phyloP scores from a whole-genome alignment of 345 rosid genomes.

The Nephelium lappaceum region DNA sequence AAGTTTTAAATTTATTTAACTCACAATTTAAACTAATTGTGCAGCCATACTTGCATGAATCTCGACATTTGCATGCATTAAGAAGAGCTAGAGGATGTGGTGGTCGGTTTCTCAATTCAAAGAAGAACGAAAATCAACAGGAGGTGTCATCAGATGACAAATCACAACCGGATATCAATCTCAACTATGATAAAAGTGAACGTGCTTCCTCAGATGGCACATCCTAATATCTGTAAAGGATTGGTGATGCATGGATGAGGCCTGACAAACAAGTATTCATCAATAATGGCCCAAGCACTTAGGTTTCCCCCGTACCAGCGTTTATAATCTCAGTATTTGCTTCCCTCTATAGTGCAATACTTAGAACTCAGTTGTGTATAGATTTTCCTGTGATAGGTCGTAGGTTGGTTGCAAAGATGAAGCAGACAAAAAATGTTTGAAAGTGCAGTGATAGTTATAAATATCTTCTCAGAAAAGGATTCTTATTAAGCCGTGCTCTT shows the following conservation, averaged over 20 bases:
- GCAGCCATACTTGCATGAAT: conserved; percentile 98
- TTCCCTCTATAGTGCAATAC: neutral
- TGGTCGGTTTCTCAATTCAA: conserved; percentile 86
- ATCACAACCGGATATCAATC: conserved; percentile 65
- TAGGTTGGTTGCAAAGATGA: conserved; percentile 13
- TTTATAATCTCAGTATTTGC: conserved; percentile 3
- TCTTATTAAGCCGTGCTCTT: neutral
- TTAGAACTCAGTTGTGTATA: conserved; percentile 14
- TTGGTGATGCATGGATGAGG: neutral
- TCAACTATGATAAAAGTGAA: conserved; percentile 54
- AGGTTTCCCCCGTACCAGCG: conserved; percentile 10
- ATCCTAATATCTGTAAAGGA: conserved; percentile 36
- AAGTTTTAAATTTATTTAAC: conserved; percentile 7
- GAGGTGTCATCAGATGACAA: conserved; percentile 52
- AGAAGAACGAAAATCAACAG: conserved; percentile 60
- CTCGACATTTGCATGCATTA: conserved; percentile 93
- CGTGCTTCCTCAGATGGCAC: conserved; percentile 46
- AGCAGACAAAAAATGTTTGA: neutral
- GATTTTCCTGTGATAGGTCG: conserved; percentile 10
- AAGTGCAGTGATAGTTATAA: conserved; percentile 2
- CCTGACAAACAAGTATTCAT: neutral
- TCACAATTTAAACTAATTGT: conserved; percentile 14
- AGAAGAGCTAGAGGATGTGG: conserved; percentile 95
- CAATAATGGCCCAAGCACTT: conserved; percentile 4
- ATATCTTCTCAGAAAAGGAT: neutral